Percentiles rank a stretch among this genome's conserved stretches.
Conservation (phyloP, 345 rosid genomes). For the Jatropha curcas region DNA sequence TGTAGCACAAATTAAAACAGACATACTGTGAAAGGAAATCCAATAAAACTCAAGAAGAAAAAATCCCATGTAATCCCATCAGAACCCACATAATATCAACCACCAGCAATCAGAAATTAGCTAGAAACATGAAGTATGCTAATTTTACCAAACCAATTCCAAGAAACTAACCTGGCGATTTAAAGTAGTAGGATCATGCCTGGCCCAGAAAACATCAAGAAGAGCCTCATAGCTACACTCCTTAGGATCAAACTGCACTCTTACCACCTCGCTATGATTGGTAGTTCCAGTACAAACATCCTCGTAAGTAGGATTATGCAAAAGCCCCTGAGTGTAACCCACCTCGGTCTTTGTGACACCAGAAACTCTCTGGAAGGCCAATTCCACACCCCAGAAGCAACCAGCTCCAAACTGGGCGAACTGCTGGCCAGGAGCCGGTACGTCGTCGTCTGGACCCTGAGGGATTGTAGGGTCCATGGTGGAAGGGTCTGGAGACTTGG, state of each 20-base stretch:
- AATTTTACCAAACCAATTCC: background rate
- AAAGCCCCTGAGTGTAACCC: constrained; percentile 70
- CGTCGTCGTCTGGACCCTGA: constrained; percentile 70
- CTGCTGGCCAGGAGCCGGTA: constrained; percentile 69
- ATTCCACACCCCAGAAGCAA: constrained; percentile 96
- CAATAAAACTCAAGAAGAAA: background rate
- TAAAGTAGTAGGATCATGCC: constrained; percentile 89
- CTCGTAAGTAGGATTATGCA: constrained; percentile 68
- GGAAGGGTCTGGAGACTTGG: constrained; percentile 43
- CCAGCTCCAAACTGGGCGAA: constrained; percentile 94
- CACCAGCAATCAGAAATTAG: background rate
- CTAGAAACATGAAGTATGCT: background rate
- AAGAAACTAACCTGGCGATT: constrained; percentile 76
- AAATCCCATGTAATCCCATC: background rate
- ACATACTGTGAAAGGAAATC: background rate
- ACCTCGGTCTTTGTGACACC: constrained; percentile 87
- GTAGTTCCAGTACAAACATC: constrained; percentile 79
- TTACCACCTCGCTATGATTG: constrained; percentile 68
- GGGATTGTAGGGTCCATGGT: constrained; percentile 62
- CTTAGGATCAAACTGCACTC: constrained; percentile 88
- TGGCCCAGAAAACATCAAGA: constrained; percentile 80
- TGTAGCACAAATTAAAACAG: background rate
- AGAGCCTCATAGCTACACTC: constrained; percentile 64
- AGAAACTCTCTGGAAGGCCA: constrained; percentile 77
- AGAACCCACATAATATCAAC: background rate